Evolutionary conservation across 257 asterid genomes (phyloP).

Genomic region (Henckelia pumila): DNA sequence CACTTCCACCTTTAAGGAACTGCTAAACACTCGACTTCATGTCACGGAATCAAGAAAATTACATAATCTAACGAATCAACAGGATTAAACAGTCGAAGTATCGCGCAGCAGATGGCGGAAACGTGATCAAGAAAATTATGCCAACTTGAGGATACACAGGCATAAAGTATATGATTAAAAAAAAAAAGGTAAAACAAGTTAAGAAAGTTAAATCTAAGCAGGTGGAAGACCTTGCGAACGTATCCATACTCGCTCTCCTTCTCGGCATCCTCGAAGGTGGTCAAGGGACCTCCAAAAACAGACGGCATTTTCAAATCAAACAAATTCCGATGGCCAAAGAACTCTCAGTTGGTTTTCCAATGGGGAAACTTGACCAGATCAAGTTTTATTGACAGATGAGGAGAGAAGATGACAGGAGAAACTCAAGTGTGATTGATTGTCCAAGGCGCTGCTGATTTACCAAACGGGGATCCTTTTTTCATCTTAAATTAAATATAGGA

Average conservation of each 20-base stretch:
- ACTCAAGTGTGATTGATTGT: too few relatives aligned
- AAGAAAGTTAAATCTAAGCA: constrained; percentile 7
- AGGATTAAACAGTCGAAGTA: constrained; percentile 11
- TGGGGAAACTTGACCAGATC: not conserved
- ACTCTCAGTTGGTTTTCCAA: not conserved
- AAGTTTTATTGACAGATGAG: too few relatives aligned
- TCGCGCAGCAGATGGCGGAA: not conserved
- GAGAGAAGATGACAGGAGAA: too few relatives aligned
- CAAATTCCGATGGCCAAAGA: not conserved
- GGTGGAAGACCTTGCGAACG: constrained; percentile 74
- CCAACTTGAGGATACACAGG: not conserved
- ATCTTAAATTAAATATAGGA: too few relatives aligned
- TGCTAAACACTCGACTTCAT: not conserved
- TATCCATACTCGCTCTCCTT: constrained; percentile 99
- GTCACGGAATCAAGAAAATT: constrained; percentile 15
- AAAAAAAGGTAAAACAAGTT: constrained; percentile 1
- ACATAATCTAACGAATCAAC: not conserved
- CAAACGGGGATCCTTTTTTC: too few relatives aligned
- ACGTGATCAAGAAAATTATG: not conserved
- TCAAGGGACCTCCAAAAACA: constrained; percentile 66
- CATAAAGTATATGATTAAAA: too few relatives aligned
- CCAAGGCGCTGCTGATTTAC: too few relatives aligned
- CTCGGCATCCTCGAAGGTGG: constrained; percentile 98
- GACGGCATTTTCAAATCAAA: constrained; percentile 53
- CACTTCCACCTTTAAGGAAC: constrained; percentile 12